Base-by-base conservation (phyloP, 768 basidiomycete species). In the Suillus discolor region DNA sequence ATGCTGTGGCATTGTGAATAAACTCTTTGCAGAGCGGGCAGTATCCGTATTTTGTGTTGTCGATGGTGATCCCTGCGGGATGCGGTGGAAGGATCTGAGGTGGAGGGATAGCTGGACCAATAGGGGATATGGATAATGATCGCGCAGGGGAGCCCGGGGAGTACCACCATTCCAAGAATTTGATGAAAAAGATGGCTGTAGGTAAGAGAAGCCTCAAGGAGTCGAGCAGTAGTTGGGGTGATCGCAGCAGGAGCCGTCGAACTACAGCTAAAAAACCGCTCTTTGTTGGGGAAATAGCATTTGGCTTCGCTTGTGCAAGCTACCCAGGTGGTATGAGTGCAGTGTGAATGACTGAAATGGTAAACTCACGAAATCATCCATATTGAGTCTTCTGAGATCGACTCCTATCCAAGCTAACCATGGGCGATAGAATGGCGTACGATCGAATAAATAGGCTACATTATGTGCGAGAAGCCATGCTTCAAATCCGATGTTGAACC, bases 161-260 rank as follows among this genome's bases (percentile, higher is more conserved):
- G 74, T 99, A 99, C 96, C 97, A 99, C 96, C 97, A 99, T 78
- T 99, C 96, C 55, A 97, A 82, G 78, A 99, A 96, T 77, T 96
- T 97, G 81, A 99, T 83, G 74, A 94, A 92, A 78, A 99, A 97
- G 65, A 99, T 95, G 49, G 91, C 90, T 23, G 90, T 92, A 18
- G 94, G 97, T 41, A 96, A 85, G 55, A 93, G 82, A 57, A 93
- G 79, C 66, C 89, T 87, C 45, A 96, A 81, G 3, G 92, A 94
- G 74, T 95, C 92, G 39, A 96, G 82, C 11, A 92, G 70, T 51
- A 89, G 76, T 59, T 82, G 85, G 8, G 92, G 93, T 8, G 87
- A 85, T 25, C 77, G 76, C 60, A 78, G 68, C 20, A 92, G 66
- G 41, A 87, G 71, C 36, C 78, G 81, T 67, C 81, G 83, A 51